Evolutionary conservation across 768 basidiomycete genomes (phyloP).

Genomic region (Candolleomyces aberdarensis): DNA sequence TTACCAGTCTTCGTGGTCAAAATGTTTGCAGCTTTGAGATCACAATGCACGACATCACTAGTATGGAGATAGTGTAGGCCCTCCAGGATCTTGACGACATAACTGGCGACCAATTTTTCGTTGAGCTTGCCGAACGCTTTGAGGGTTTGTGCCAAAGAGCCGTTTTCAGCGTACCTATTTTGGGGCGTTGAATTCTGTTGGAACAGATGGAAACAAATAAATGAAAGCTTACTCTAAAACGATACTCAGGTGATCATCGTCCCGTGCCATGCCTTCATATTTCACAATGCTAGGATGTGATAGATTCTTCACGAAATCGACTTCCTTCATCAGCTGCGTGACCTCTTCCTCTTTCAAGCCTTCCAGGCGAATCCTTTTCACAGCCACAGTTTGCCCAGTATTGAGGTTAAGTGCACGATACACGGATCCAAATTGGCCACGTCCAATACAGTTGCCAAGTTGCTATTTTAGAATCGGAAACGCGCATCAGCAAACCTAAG

Average conservation of each 20-base stretch:
- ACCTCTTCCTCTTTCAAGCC: slow-evolving; percentile 92
- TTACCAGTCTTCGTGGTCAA: slow-evolving; percentile 98
- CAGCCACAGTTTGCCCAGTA: slow-evolving; percentile 98
- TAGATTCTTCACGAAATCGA: slow-evolving; percentile 86
- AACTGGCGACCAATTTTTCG: slow-evolving; percentile 86
- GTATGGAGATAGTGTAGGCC: slow-evolving; percentile 91
- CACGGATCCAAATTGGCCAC: slow-evolving; percentile 95
- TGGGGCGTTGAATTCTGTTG: not conserved
- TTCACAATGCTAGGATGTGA: slow-evolving; percentile 96
- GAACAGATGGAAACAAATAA: slow-evolving; percentile 4
- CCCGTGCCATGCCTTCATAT: slow-evolving; percentile 94
- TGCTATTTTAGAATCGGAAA: slow-evolving; percentile 49
- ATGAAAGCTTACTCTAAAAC: slow-evolving; percentile 78
- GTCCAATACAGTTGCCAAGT: slow-evolving; percentile 96
- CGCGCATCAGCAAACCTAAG: not conserved
- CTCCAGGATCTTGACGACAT: slow-evolving; percentile 95
- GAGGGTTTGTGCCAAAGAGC: slow-evolving; percentile 88
- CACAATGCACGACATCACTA: slow-evolving; percentile 92
- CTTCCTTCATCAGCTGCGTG: slow-evolving; percentile 88
- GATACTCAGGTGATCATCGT: slow-evolving; percentile 85
- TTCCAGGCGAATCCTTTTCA: slow-evolving; percentile 89
- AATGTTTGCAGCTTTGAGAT: slow-evolving; percentile 98
- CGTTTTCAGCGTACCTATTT: slow-evolving; percentile 90
- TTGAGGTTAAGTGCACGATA: slow-evolving; percentile 92
- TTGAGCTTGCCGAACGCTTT: slow-evolving; percentile 94